Evolutionary conservation across 106 monocot genomes (phyloP).

Genomic region (Dendrobium nobile): DNA sequence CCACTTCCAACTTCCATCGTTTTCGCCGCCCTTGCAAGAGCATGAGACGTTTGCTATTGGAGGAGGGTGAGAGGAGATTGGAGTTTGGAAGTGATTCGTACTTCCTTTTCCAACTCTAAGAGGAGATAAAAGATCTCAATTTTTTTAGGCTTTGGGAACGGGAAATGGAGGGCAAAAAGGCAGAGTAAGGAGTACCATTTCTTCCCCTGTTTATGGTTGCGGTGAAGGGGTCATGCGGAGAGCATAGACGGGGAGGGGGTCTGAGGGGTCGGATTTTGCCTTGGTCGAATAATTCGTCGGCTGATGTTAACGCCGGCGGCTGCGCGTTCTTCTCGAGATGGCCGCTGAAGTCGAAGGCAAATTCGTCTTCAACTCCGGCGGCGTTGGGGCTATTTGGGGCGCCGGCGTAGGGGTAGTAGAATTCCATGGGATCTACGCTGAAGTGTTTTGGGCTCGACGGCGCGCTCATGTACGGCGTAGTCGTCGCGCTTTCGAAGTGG

Average conservation of each 20-base stretch:
- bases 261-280: conserved; percentile 55
- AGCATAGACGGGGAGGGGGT: conserved; percentile 19
- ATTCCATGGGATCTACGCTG: background rate
- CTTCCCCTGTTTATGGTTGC: background rate
- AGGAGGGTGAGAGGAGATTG: background rate
- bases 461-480: conserved; percentile 36
- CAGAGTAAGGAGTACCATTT: too few species aligned
- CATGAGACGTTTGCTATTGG: too few species aligned
- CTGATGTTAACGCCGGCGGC: conserved; percentile 14
- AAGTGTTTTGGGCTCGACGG: conserved; percentile 18
- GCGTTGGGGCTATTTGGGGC: background rate
- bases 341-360: conserved; percentile 3
- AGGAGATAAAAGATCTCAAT: conserved; percentile 36
- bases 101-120: background rate
- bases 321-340: background rate
- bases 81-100: background rate
- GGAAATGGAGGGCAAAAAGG: too few species aligned
- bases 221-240: background rate
- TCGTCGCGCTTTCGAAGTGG: conserved; percentile 22
- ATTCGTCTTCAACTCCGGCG: background rate
- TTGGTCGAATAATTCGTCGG: conserved; percentile 63
- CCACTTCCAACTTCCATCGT: background rate
- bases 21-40: background rate
- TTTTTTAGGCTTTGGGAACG: conserved; percentile 16
- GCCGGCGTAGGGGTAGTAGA: background rate